Conservation (phyloP, 805 yeast species). For the Kodamaea neixiangensis region DNA sequence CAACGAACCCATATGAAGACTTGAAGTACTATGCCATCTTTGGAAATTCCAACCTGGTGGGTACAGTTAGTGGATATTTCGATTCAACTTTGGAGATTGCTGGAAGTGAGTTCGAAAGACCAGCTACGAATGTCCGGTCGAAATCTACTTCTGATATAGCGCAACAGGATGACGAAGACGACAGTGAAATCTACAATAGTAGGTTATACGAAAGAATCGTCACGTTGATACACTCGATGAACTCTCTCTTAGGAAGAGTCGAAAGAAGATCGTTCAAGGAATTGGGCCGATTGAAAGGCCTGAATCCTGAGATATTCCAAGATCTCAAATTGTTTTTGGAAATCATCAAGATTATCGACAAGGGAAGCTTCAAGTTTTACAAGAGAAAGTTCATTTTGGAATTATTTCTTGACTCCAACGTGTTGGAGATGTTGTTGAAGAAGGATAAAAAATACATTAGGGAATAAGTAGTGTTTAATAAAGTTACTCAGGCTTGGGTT, state of each 20-base stretch:
- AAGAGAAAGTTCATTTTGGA: conserved; percentile 68
- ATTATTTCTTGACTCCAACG: conserved; percentile 50
- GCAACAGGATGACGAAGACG: neutral
- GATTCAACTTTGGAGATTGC: neutral
- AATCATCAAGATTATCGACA: conserved; percentile 52
- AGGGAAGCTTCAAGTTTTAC: conserved; percentile 61
- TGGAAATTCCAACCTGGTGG: conserved; percentile 11
- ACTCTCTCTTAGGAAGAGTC: conserved; percentile 38
- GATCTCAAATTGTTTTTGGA: conserved; percentile 54
- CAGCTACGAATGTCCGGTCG: neutral
- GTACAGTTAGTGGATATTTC: conserved; percentile 3
- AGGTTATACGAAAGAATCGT: conserved; percentile 27
- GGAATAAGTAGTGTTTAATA: neutral
- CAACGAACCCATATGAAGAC: conserved; percentile 28
- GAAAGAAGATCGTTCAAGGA: conserved; percentile 61
- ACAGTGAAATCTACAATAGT: conserved; percentile 13
- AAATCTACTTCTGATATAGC: neutral
- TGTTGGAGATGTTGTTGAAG: conserved; percentile 51
- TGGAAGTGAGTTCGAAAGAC: neutral
- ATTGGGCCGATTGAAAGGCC: conserved; percentile 53
- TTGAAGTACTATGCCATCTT: conserved; percentile 27
- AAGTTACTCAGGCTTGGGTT: neutral
- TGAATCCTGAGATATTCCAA: conserved; percentile 54
- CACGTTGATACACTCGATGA: conserved; percentile 50
- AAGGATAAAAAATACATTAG: conserved; percentile 7